Percentiles rank a stretch among this genome's conserved stretches.
These are phyloP conservation scores for Rutidosis leptorrhynchoides DNA, from an alignment of 129 eudicot genomes.

Conservation along the genomic window DNA sequence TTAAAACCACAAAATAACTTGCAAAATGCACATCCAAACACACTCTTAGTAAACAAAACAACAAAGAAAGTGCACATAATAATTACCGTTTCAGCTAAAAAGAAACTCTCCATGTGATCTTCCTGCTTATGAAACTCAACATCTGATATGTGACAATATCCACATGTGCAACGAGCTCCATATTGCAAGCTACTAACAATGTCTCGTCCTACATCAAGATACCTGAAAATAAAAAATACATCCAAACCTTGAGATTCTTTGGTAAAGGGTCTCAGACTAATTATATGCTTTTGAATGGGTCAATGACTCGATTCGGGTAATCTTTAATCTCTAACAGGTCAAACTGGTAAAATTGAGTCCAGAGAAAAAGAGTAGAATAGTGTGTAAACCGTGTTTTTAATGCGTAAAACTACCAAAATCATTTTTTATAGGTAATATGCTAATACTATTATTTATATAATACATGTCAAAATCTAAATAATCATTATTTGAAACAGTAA, in stretches of 20 bases:
- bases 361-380: neutral
- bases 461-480: too few species aligned
- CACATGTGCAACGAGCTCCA: constrained; percentile 94
- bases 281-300: neutral
- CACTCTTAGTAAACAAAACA: neutral
- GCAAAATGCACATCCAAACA: constrained; percentile 2
- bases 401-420: neutral
- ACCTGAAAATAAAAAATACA: constrained; percentile 40
- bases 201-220: constrained; percentile 94
- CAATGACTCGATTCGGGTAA: neutral
- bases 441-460: too few species aligned
- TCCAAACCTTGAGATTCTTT: neutral
- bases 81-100: constrained; percentile 86
- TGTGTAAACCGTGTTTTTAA: neutral
- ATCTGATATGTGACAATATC: constrained; percentile 95
- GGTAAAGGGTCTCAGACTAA: neutral
- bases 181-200: constrained; percentile 83
- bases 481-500: neutral
- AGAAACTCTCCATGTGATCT: constrained; percentile 99
- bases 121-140: constrained; percentile 91
- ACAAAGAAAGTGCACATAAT: neutral
- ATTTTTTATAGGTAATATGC: neutral
- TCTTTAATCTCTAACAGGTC: neutral
- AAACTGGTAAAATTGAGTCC: neutral
- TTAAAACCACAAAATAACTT: neutral